Conservation (phyloP, 2,329 filamentous ascomycete species). For the Coniochaeta ligniaria region DNA sequence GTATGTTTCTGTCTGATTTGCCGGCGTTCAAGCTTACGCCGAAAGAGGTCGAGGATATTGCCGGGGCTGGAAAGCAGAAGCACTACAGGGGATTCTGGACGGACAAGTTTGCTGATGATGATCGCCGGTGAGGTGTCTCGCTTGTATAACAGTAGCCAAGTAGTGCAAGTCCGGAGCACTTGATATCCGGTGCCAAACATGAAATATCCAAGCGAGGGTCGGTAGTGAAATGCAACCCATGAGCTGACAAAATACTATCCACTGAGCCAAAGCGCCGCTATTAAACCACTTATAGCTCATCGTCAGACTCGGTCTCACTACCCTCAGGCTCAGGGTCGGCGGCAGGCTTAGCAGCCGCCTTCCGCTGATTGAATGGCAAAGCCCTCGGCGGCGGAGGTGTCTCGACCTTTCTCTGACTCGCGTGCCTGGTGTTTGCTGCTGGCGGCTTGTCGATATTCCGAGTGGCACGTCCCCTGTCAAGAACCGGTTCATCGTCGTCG, state of each 20-base stretch:
- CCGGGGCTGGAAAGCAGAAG: constrained; percentile 48
- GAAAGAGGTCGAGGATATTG: constrained; percentile 50
- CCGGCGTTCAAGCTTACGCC: constrained; percentile 51
- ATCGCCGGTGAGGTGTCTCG: constrained; percentile 22
- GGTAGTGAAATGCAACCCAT: background rate
- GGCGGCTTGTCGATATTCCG: background rate
- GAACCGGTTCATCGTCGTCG: constrained; percentile 19
- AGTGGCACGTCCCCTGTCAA: constrained; percentile 1
- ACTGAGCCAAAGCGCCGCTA: background rate
- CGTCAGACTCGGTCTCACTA: constrained; percentile 48
- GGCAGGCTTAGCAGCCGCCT: constrained; percentile 9
- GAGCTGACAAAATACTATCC: background rate
- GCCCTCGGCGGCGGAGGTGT: constrained; percentile 14
- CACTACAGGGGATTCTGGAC: constrained; percentile 56
- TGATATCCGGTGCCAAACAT: background rate
- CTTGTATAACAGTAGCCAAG: background rate
- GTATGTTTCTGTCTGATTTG: constrained; percentile 44
- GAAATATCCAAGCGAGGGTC: background rate
- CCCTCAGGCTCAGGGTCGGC: constrained; percentile 19
- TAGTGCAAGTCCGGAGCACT: background rate
- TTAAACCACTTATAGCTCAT: constrained; percentile 37
- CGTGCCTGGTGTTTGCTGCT: background rate
- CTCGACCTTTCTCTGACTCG: background rate
- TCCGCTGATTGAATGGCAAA: constrained; percentile 32
- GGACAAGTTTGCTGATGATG: constrained; percentile 42